A percentile compares a stretch with the other conserved stretches of the same genome.
These are phyloP conservation scores for Hanseniaspora meyeri DNA, from an alignment of 805 yeast genomes.

Conservation along the genomic window DNA sequence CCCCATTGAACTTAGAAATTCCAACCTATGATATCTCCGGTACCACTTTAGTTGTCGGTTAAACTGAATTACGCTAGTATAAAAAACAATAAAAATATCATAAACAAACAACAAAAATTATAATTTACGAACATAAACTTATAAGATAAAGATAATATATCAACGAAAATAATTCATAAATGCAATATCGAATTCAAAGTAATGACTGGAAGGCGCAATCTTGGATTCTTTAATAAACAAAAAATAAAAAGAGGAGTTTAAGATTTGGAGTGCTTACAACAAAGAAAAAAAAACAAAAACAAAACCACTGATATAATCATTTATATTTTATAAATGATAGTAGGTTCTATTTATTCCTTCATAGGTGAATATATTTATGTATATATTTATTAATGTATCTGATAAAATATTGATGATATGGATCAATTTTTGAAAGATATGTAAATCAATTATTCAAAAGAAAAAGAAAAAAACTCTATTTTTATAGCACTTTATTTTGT, in stretches of 20 bases:
- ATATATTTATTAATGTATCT: neutral
- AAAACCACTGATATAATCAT: neutral
- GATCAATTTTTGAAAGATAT: neutral
- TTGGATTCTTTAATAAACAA: no score
- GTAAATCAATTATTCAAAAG: neutral
- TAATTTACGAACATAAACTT: neutral
- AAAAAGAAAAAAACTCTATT: neutral
- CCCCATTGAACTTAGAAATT: constrained; percentile 95
- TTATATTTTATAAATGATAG: neutral
- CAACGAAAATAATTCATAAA: neutral
- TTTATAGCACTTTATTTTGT: neutral
- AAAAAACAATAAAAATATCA: neutral
- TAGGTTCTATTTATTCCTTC: neutral
- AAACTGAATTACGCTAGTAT: constrained; percentile 21
- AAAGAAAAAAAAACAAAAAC: neutral
- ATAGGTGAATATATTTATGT: constrained; percentile 8
- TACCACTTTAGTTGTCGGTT: constrained; percentile 82
- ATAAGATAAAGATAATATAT: neutral
- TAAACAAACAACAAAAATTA: neutral
- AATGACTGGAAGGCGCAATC: neutral
- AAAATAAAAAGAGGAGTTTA: no score
- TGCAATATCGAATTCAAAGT: neutral
- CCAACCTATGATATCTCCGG: constrained; percentile 83
- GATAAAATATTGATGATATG: neutral
- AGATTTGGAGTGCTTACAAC: neutral